phyloP scores from a whole-genome alignment of 1,139 yeast genomes.

The Pichia sp. region DNA sequence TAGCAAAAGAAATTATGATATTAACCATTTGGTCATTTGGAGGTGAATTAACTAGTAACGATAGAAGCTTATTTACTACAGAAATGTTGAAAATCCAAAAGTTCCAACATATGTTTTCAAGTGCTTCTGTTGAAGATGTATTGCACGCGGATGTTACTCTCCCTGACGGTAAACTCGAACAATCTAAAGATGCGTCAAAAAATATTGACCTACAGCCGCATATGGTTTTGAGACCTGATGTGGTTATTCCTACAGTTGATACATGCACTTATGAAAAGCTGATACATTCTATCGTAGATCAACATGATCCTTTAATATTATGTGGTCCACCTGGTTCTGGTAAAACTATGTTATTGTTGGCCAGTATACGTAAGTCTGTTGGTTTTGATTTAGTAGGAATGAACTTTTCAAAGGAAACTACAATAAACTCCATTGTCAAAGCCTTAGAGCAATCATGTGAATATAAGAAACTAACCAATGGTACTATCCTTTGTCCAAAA shows the following conservation, averaged over 20 bases:
- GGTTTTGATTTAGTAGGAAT: conserved; percentile 62
- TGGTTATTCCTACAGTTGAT: conserved; percentile 78
- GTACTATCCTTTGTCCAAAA: conserved; percentile 57
- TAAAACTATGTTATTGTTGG: conserved; percentile 86
- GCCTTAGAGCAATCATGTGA: conserved; percentile 74
- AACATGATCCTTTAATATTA: conserved; percentile 62
- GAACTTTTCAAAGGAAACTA: conserved; percentile 83
- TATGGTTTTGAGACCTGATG: conserved; percentile 58
- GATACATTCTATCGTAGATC: conserved; percentile 55
- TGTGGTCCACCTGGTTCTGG: conserved; percentile 99
- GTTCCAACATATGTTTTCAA: conserved; percentile 19
- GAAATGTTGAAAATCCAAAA: conserved; percentile 31
- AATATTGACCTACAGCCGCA: conserved; percentile 59
- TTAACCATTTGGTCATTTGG: conserved; percentile 66
- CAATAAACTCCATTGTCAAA: conserved; percentile 59
- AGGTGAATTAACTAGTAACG: conserved; percentile 51
- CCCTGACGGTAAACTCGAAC: conserved; percentile 36
- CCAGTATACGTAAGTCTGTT: conserved; percentile 60
- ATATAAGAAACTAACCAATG: conserved; percentile 53
- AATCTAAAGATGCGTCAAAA: conserved; percentile 17
- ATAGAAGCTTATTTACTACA: conserved; percentile 41
- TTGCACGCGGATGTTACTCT: conserved; percentile 49
- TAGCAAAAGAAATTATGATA: conserved; percentile 40
- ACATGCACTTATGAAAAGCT: conserved; percentile 67
- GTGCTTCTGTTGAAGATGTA: conserved; percentile 14